Evolutionary conservation across 2,329 filamentous ascomycete genomes (phyloP).

Genomic region (Aspergillus sp.): DNA sequence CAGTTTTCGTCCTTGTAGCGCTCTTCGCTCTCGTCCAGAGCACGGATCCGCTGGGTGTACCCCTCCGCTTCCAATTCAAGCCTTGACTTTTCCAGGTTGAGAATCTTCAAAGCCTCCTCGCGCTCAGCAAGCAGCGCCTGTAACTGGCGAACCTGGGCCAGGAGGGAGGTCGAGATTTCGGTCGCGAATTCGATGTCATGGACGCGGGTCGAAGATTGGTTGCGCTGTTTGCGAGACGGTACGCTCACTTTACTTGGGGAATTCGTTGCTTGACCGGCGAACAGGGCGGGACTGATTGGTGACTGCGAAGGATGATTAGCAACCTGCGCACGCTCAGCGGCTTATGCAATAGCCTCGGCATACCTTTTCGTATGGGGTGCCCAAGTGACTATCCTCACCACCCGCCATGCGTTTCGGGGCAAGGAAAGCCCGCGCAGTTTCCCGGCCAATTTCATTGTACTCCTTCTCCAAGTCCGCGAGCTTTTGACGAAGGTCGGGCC

Average conservation of each 20-base stretch:
- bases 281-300: constrained; percentile 72
- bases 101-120: constrained; percentile 78
- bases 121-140: constrained; percentile 83
- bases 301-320: constrained; percentile 51
- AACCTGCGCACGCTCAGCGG: neutral
- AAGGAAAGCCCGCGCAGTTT: constrained; percentile 85
- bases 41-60: constrained; percentile 76
- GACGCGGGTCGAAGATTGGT: constrained; percentile 82
- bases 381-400: constrained; percentile 59
- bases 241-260: constrained; percentile 89
- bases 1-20: constrained; percentile 98
- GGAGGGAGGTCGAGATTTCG: constrained; percentile 91
- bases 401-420: constrained; percentile 76
- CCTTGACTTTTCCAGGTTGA: constrained; percentile 72
- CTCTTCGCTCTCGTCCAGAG: constrained; percentile 89
- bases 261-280: constrained; percentile 78
- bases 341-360: constrained; percentile 4
- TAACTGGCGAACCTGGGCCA: constrained; percentile 89
- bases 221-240: constrained; percentile 83
- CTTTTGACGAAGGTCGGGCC: constrained; percentile 78
- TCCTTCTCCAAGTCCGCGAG: constrained; percentile 88
- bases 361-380: constrained; percentile 54
- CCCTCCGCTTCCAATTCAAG: constrained; percentile 81
- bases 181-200: constrained; percentile 99
- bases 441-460: constrained; percentile 88